These are phyloP conservation scores for Verticillium nubilum DNA, from an alignment of 2,329 filamentous ascomycete genomes.

Conservation along the genomic window DNA sequence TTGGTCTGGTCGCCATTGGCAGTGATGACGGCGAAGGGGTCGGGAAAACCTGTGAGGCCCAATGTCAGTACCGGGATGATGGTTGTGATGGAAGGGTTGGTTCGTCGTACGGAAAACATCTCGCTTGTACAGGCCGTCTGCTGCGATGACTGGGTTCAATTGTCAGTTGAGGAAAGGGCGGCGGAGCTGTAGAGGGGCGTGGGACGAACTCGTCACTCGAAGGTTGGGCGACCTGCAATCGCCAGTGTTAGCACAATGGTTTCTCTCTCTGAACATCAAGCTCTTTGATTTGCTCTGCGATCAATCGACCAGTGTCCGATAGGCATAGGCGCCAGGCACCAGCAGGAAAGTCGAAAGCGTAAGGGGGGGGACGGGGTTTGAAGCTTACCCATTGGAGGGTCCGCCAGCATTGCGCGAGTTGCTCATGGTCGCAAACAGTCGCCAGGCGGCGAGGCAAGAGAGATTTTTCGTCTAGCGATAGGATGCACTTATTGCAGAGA, in stretches of 20 bases:
- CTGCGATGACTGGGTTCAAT: conserved; percentile 75
- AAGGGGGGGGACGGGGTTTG: not conserved
- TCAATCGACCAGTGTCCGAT: not conserved
- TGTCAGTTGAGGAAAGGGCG: not conserved
- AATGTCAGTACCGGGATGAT: not conserved
- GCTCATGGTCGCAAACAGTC: not conserved
- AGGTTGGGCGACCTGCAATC: conserved; percentile 63
- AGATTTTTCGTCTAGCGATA: not conserved
- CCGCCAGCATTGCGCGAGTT: not conserved
- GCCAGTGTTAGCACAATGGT: not conserved
- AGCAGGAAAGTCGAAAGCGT: not conserved
- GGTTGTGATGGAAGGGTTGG: not conserved
- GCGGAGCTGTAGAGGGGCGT: not conserved
- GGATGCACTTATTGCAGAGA: not conserved
- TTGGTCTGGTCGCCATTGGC: conserved; percentile 97
- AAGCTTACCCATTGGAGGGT: not conserved
- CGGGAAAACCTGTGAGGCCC: conserved; percentile 73
- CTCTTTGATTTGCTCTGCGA: not conserved
- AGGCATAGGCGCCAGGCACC: not conserved
- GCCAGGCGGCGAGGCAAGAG: not conserved
- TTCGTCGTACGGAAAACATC: conserved; percentile 89
- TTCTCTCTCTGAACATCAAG: not conserved
- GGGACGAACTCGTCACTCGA: conserved; percentile 78
- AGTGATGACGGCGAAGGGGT: conserved; percentile 95
- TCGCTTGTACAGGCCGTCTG: conserved; percentile 96